Evolutionary conservation across 179 eudicot genomes (phyloP).

Genomic region (Vitellaria paradoxa): DNA sequence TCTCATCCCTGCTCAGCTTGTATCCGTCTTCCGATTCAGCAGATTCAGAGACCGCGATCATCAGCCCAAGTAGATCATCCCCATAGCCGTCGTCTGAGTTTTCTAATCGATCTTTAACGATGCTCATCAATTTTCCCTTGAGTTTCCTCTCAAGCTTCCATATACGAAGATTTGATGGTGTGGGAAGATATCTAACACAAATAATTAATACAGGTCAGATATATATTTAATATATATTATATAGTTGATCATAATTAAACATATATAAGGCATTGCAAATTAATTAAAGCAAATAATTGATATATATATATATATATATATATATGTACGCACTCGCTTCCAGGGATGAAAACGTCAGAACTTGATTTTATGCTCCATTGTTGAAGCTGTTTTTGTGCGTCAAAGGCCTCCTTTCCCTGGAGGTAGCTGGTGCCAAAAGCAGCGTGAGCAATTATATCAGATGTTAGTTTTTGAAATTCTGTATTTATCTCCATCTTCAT

Average conservation of each 20-base stretch:
- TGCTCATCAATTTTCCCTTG: background rate
- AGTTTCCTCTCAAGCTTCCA: background rate
- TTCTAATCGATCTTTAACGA: background rate
- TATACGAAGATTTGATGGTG: background rate
- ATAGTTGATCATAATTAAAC: background rate
- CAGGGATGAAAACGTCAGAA: background rate
- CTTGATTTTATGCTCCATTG: background rate
- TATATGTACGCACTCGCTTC: background rate
- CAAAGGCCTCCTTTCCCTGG: background rate
- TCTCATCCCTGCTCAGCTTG: constrained; percentile 7
- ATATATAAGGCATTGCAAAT: background rate
- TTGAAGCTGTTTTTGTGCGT: background rate
- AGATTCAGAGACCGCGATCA: background rate
- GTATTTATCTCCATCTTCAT: background rate
- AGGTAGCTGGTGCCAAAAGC: background rate
- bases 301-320: background rate
- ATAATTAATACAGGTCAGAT: background rate
- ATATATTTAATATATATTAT: background rate
- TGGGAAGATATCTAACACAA: background rate
- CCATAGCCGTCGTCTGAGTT: background rate
- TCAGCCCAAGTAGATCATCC: background rate
- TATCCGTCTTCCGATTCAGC: background rate
- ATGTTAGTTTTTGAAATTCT: background rate
- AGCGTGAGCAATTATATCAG: background rate
- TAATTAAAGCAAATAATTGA: background rate